Conservation (phyloP, 148 eudicot species). For the Salicornia ramosissima region DNA sequence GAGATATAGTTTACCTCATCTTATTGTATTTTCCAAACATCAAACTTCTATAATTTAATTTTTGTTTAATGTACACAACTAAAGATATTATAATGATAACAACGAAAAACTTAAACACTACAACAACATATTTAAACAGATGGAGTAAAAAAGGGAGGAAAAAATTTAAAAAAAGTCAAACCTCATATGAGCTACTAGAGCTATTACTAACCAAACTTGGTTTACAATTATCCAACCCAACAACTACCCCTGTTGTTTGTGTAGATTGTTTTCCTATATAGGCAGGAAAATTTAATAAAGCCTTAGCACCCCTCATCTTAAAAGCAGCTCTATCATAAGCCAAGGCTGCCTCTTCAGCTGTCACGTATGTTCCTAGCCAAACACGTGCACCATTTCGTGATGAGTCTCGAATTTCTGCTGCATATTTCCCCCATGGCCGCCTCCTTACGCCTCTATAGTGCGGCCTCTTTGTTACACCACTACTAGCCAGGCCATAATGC, state of each 20-base stretch:
- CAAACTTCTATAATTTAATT: no score
- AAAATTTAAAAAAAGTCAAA: neutral
- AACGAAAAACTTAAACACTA: no score
- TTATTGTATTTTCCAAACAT: no score
- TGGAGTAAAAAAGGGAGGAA: no score
- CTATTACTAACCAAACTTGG: neutral
- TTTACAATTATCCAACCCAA: neutral
- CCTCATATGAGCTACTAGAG: conserved; percentile 1
- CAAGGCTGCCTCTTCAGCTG: conserved; percentile 65
- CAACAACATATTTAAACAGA: no score
- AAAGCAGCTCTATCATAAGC: conserved; percentile 68
- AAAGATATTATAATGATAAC: no score
- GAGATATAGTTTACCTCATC: no score
- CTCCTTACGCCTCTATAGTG: conserved; percentile 57
- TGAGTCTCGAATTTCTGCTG: conserved; percentile 64
- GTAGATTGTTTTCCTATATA: conserved; percentile 13
- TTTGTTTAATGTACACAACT: no score
- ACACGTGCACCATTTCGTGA: conserved; percentile 45
- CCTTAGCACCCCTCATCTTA: conserved; percentile 57
- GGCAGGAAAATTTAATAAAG: conserved; percentile 54
- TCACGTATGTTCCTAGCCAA: conserved; percentile 62
- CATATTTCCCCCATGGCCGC: conserved; percentile 73
- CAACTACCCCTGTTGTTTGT: neutral
- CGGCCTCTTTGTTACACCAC: conserved; percentile 29
- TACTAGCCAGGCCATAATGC: neutral